phyloP scores from a whole-genome alignment of 2,329 filamentous ascomycete species.

The Arthrobotrys musiformis region DNA sequence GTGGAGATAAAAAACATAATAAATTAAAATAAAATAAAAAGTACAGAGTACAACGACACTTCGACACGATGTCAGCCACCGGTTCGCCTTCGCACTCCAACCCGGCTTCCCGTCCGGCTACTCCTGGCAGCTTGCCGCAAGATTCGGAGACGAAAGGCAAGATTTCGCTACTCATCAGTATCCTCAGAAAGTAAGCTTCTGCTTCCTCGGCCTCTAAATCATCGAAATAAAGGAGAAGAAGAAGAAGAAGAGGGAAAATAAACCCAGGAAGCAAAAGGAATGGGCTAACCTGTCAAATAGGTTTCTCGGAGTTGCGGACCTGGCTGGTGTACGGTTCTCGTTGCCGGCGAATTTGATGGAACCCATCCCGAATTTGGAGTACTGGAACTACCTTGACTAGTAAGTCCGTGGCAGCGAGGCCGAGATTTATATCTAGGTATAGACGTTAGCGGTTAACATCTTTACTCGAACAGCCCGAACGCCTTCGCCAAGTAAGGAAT shows the following conservation, averaged over 20 bases:
- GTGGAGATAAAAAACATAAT: no score
- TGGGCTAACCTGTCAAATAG: slow-evolving; percentile 61
- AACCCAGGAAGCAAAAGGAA: background rate
- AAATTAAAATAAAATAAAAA: no score
- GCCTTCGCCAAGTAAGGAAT: slow-evolving; percentile 49
- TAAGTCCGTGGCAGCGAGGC: no score
- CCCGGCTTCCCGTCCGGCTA: slow-evolving; percentile 43
- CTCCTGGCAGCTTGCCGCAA: slow-evolving; percentile 49
- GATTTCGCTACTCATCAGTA: slow-evolving; percentile 27
- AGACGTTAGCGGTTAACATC: background rate
- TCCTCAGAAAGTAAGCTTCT: slow-evolving; percentile 40
- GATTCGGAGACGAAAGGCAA: slow-evolving; percentile 46
- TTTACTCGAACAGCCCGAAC: slow-evolving; percentile 27
- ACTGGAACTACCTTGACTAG: slow-evolving; percentile 97
- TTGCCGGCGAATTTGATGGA: slow-evolving; percentile 94
- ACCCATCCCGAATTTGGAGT: slow-evolving; percentile 96
- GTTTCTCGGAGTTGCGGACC: slow-evolving; percentile 95
- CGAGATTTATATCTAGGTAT: background rate
- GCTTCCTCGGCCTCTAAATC: background rate
- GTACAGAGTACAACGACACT: no score
- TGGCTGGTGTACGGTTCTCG: slow-evolving; percentile 94
- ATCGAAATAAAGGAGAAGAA: no score
- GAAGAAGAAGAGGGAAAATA: background rate
- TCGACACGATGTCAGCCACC: slow-evolving; percentile 41
- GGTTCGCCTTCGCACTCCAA: slow-evolving; percentile 45